phyloP scores from a whole-genome alignment of 1,284 basidiomycete species.

The Termitomyces sp. region DNA sequence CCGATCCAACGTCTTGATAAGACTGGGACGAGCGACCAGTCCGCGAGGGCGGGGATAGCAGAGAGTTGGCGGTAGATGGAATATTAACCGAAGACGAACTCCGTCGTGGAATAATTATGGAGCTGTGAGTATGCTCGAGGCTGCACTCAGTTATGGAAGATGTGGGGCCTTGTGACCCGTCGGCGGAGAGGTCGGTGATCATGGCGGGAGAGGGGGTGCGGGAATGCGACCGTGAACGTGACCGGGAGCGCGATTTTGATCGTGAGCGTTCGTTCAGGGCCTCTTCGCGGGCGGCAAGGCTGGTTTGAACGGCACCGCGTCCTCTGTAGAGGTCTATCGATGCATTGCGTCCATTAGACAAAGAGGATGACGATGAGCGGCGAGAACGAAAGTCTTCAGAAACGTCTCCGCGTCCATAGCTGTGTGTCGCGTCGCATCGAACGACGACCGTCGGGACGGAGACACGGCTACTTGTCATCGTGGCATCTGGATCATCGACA shows the following conservation, averaged over 20 bases:
- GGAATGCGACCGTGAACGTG: constrained; percentile 28
- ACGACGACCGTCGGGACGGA: constrained; percentile 22
- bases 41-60: constrained; percentile 32
- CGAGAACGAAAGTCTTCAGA: constrained; percentile 34
- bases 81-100: constrained; percentile 18
- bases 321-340: constrained; percentile 12
- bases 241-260: constrained; percentile 12
- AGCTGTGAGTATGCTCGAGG: constrained; percentile 11
- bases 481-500: constrained; percentile 6
- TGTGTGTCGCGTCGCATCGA: constrained; percentile 51
- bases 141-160: background rate
- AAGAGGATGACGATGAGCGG: constrained; percentile 12
- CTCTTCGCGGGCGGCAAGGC: constrained; percentile 2
- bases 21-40: constrained; percentile 22
- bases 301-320: constrained; percentile 2
- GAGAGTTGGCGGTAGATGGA: constrained; percentile 6
- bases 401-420: constrained; percentile 56
- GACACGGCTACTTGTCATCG: background rate
- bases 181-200: constrained; percentile 11
- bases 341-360: background rate
- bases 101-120: constrained; percentile 16
- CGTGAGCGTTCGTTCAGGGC: constrained; percentile 4
- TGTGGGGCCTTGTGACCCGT: background rate
- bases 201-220: constrained; percentile 39
- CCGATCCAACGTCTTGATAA: constrained; percentile 20